A percentile compares a stretch with the other conserved stretches of the same genome.
These are phyloP conservation scores for Fraxinus paxiana DNA, from an alignment of 305 asterid species.

Conservation along the genomic window DNA sequence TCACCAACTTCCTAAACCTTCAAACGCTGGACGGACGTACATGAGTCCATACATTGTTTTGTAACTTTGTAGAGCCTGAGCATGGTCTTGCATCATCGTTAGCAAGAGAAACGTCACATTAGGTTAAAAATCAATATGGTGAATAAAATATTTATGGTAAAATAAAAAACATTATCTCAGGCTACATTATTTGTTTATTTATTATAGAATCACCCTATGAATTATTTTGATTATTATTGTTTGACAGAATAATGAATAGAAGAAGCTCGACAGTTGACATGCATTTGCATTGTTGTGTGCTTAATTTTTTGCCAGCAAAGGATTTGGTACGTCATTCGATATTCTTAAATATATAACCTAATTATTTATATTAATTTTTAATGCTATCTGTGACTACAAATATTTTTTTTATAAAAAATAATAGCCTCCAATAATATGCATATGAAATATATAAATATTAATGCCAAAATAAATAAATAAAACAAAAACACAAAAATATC, in stretches of 20 bases:
- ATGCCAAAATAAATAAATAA: background rate
- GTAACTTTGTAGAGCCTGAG: background rate
- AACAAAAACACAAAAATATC: background rate
- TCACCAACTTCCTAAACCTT: background rate
- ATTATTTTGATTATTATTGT: constrained; percentile 8
- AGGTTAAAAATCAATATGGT: background rate
- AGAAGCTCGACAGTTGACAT: constrained; percentile 28
- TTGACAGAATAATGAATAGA: constrained; percentile 20
- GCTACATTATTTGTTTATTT: background rate
- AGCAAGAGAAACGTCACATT: background rate
- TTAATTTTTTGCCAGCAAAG: constrained; percentile 33
- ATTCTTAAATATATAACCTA: background rate
- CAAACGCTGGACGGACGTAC: background rate
- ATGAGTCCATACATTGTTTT: background rate
- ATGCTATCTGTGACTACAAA: background rate
- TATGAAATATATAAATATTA: background rate
- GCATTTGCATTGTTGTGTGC: constrained; percentile 16
- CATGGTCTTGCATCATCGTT: background rate
- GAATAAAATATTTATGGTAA: background rate
- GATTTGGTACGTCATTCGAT: background rate
- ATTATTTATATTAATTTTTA: background rate
- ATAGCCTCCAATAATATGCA: background rate
- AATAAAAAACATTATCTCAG: background rate
- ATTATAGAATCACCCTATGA: background rate
- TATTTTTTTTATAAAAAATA: background rate